Evolutionary conservation across 768 basidiomycete species (phyloP).

Genomic region (Filobasidium floriforme): DNA sequence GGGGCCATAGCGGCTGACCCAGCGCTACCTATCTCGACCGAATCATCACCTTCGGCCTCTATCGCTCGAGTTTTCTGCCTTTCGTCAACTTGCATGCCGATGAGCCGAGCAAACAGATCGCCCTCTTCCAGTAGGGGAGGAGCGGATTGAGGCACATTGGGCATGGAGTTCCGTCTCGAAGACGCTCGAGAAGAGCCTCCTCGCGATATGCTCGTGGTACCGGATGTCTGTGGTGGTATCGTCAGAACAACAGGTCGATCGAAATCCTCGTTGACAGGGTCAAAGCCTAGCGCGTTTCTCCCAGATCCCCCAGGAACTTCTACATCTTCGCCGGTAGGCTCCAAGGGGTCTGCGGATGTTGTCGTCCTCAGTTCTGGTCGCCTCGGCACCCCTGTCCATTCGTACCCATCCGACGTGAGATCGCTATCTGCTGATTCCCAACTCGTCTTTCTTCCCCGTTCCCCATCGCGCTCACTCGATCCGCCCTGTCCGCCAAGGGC

Average conservation of each 20-base stretch:
- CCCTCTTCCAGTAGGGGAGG: conserved; percentile 23
- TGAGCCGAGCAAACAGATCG: conserved; percentile 18
- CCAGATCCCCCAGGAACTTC: not conserved
- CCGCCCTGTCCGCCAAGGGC: conserved; percentile 25
- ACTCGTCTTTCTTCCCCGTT: conserved; percentile 23
- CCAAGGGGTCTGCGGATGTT: not conserved
- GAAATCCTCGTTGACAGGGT: not conserved
- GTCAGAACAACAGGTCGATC: not conserved
- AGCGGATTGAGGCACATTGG: conserved; percentile 16
- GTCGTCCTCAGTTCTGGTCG: conserved; percentile 12
- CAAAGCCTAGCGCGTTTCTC: not conserved
- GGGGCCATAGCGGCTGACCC: not conserved
- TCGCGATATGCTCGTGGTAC: not conserved
- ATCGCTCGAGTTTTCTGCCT: not conserved
- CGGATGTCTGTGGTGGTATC: conserved; percentile 7
- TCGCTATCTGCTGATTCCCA: conserved; percentile 9
- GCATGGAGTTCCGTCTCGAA: not conserved
- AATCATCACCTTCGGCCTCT: conserved; percentile 10
- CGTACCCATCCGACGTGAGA: not conserved
- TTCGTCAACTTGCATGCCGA: conserved; percentile 4
- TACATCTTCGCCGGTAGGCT: not conserved
- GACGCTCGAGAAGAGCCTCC: not conserved
- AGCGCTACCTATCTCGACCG: not conserved
- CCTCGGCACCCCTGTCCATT: not conserved
- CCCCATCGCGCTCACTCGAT: conserved; percentile 19